Percentiles rank a stretch among this genome's conserved stretches.
phyloP scores from a whole-genome alignment of 2,329 filamentous ascomycete genomes.

The Xylariaceae sp. region DNA sequence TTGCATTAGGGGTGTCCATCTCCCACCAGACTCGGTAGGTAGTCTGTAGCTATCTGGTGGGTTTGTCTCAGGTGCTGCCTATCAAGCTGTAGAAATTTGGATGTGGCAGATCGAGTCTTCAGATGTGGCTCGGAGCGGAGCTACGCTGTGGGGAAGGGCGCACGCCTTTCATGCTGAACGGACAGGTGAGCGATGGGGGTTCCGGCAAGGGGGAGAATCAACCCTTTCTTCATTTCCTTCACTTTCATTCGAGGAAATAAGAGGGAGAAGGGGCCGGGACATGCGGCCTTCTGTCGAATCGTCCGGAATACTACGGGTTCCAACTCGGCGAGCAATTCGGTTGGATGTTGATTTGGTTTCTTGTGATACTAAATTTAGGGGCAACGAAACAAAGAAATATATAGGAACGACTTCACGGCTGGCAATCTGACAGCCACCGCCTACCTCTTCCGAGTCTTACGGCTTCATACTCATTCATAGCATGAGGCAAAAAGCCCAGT shows the following conservation, averaged over 20 bases:
- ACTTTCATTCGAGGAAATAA: neutral
- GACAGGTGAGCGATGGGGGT: slow-evolving; percentile 2
- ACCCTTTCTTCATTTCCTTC: neutral
- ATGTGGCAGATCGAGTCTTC: neutral
- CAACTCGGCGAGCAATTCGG: no score
- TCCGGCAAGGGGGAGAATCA: neutral
- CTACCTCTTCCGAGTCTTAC: no score
- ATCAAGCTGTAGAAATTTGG: slow-evolving; percentile 5
- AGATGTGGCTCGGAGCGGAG: slow-evolving; percentile 12
- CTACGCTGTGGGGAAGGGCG: slow-evolving; percentile 15
- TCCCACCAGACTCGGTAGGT: no score
- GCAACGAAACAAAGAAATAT: no score
- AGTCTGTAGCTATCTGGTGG: no score
- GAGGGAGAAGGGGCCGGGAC: neutral
- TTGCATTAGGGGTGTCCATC: neutral
- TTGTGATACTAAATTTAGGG: no score
- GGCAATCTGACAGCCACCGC: no score
- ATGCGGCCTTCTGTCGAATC: neutral
- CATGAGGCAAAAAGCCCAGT: no score
- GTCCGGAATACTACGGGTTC: no score
- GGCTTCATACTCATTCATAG: no score
- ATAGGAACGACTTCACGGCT: no score
- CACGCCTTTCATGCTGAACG: neutral
- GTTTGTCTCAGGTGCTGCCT: slow-evolving; percentile 1
- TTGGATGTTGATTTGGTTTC: no score